Evolutionary conservation across 139 green algal genomes (phyloP).

Genomic region (Chlorella sp.): DNA sequence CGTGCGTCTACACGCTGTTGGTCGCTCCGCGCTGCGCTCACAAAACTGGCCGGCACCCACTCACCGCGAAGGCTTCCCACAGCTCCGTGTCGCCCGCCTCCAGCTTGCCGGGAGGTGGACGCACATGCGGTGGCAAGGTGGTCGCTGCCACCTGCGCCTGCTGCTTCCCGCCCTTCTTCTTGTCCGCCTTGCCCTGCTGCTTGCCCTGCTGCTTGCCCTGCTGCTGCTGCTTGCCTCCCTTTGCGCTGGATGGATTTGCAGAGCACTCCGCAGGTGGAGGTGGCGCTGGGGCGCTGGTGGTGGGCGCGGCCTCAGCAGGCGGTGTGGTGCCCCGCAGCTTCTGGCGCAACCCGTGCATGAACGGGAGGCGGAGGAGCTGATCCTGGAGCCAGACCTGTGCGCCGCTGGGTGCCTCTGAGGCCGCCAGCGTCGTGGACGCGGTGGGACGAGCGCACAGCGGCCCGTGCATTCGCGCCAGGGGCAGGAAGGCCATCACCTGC

Average conservation of each 20-base stretch:
- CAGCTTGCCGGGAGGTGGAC: neutral
- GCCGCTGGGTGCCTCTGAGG: too few relatives aligned
- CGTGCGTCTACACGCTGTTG: too few relatives aligned
- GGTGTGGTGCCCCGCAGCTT: too few relatives aligned
- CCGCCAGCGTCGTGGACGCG: too few relatives aligned
- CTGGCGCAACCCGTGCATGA: neutral
- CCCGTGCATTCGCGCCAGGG: too few relatives aligned
- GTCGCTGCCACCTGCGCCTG: neutral
- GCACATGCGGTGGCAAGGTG: neutral
- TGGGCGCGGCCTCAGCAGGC: too few relatives aligned
- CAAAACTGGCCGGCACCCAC: neutral
- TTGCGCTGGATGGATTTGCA: too few relatives aligned
- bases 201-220: neutral
- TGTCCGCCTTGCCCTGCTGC: neutral
- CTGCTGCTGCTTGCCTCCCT: neutral
- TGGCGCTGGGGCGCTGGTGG: too few relatives aligned
- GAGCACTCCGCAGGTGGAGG: too few relatives aligned
- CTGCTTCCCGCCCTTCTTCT: neutral
- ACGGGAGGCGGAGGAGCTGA: neutral
- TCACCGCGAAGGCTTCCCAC: constrained; percentile 1
- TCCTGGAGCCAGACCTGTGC: neutral
- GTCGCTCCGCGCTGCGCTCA: too few relatives aligned
- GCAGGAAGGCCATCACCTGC: too few relatives aligned
- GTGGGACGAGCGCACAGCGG: too few relatives aligned
- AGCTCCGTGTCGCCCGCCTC: neutral